Percentiles rank a stretch among this genome's conserved stretches.
Evolutionary conservation across 2,329 filamentous ascomycete species (phyloP).

Genomic region (Aspergillus quadricinctus): DNA sequence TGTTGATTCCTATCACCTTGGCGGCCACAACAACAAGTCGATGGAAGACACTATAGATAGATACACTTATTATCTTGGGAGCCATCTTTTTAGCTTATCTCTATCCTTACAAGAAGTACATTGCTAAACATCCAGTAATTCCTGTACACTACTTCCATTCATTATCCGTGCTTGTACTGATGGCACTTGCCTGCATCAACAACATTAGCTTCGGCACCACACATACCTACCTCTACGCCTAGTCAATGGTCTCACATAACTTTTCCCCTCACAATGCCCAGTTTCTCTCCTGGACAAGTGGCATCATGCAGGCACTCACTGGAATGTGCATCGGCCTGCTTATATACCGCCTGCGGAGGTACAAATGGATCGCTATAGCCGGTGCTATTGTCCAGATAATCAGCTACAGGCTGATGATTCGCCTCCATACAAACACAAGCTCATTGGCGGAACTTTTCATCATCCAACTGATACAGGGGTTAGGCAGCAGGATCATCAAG

Average conservation of each 20-base stretch:
- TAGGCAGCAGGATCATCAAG: slow-evolving; percentile 46
- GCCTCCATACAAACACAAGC: slow-evolving; percentile 43
- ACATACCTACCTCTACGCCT: slow-evolving; percentile 48
- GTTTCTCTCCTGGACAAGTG: slow-evolving; percentile 38
- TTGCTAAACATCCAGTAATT: slow-evolving; percentile 44
- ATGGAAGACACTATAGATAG: slow-evolving; percentile 46
- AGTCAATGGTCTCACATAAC: slow-evolving; percentile 43
- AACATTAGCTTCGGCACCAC: slow-evolving; percentile 43
- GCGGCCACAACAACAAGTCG: slow-evolving; percentile 38
- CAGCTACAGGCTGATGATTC: slow-evolving; percentile 50
- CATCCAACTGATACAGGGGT: slow-evolving; percentile 36
- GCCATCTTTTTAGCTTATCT: slow-evolving; percentile 39
- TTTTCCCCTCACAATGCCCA: slow-evolving; percentile 41
- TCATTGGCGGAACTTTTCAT: slow-evolving; percentile 36
- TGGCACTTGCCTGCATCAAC: slow-evolving; percentile 41
- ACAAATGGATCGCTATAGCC: slow-evolving; percentile 45
- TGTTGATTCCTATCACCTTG: slow-evolving; percentile 46
- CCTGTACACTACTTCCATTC: slow-evolving; percentile 45
- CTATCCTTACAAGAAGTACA: slow-evolving; percentile 46
- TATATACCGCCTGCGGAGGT: slow-evolving; percentile 42
- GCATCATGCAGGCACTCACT: slow-evolving; percentile 42
- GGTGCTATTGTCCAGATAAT: slow-evolving; percentile 42
- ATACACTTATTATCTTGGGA: slow-evolving; percentile 44
- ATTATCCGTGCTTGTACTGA: slow-evolving; percentile 40
- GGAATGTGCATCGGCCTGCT: slow-evolving; percentile 39